These are phyloP conservation scores for Arthrobotrys sinensis DNA, from an alignment of 2,329 filamentous ascomycete species.

Conservation along the genomic window DNA sequence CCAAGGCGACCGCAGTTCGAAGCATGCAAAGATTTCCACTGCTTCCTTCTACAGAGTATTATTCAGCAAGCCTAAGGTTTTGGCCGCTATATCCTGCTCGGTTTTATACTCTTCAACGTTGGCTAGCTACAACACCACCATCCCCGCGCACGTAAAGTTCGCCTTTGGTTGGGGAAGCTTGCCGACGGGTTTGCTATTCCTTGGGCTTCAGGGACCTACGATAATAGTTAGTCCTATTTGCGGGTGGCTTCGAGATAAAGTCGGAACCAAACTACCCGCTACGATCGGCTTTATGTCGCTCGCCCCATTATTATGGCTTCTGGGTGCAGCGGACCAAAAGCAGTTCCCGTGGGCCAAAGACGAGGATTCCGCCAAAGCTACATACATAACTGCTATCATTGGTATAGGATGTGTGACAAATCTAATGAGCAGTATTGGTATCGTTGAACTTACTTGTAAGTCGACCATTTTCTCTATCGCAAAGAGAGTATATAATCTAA, in stretches of 20 bases:
- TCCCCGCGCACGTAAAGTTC: slow-evolving; percentile 63
- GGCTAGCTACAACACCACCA: slow-evolving; percentile 63
- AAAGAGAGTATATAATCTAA: background rate
- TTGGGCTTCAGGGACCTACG: slow-evolving; percentile 59
- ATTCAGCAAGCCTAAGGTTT: slow-evolving; percentile 53
- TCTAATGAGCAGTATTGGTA: slow-evolving; percentile 65
- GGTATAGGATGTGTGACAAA: slow-evolving; percentile 63
- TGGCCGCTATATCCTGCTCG: slow-evolving; percentile 45
- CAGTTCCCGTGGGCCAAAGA: slow-evolving; percentile 64
- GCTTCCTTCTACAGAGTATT: slow-evolving; percentile 60
- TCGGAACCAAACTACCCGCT: slow-evolving; percentile 58
- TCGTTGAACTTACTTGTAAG: slow-evolving; percentile 65
- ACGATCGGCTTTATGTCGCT: slow-evolving; percentile 64
- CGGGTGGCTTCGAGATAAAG: slow-evolving; percentile 62
- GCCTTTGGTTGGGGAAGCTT: slow-evolving; percentile 63
- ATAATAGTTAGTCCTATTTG: slow-evolving; percentile 56
- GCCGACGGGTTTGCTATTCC: slow-evolving; percentile 61
- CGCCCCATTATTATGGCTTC: slow-evolving; percentile 64
- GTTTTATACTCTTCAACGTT: slow-evolving; percentile 49
- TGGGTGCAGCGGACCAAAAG: slow-evolving; percentile 65
- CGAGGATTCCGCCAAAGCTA: slow-evolving; percentile 60
- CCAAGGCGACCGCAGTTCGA: background rate
- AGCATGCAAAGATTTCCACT: slow-evolving; percentile 13
- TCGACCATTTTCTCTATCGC: background rate
- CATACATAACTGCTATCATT: slow-evolving; percentile 63